Evolutionary conservation across 805 yeast species (phyloP).

Genomic region (Monosporozyma siamensis): DNA sequence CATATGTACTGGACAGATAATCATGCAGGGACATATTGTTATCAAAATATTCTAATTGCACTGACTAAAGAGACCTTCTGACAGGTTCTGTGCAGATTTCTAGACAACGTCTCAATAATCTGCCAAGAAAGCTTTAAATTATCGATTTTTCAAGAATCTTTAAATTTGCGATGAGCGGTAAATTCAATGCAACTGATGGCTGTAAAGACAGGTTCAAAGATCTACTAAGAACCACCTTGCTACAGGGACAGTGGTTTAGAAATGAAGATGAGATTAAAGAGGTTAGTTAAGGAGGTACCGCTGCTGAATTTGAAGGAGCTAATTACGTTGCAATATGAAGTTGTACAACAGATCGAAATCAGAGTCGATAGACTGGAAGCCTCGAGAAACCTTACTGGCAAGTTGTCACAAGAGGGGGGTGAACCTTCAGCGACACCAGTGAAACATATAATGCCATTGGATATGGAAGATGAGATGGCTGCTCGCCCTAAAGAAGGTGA

Average conservation of each 20-base stretch:
- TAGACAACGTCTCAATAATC: too few species aligned
- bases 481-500: not conserved
- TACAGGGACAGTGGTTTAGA: too few species aligned
- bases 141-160: not conserved
- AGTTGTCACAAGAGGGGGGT: not conserved
- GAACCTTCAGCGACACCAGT: not conserved
- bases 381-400: not conserved
- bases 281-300: constrained; percentile 7
- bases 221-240: too few species aligned
- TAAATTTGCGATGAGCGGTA: not conserved
- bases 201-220: too few species aligned
- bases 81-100: too few species aligned
- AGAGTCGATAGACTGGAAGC: not conserved
- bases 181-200: too few species aligned
- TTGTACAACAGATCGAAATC: not conserved
- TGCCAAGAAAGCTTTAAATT: too few species aligned
- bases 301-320: constrained; percentile 15
- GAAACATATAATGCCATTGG: too few species aligned
- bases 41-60: too few species aligned
- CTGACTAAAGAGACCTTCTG: too few species aligned
- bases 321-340: not conserved
- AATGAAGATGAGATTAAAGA: not conserved
- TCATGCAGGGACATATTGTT: constrained; percentile 36
- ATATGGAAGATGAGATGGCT: not conserved
- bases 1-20: constrained; percentile 39